phyloP scores from a whole-genome alignment of 129 eudicot species.

The Tagetes patula region DNA sequence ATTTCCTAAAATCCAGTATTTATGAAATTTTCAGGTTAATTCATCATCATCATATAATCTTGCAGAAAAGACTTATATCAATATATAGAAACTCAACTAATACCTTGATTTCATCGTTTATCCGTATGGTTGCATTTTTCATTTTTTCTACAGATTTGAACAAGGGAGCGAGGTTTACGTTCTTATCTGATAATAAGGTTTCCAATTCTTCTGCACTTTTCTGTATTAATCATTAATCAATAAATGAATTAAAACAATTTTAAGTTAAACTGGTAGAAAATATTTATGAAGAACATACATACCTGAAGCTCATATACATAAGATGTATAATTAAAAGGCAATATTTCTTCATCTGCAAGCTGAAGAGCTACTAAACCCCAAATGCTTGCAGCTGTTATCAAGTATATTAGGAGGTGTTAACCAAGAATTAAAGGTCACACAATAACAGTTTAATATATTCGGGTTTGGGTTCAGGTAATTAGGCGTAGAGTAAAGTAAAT shows the following conservation, averaged over 20 bases:
- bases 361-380: conserved; percentile 86
- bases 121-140: conserved; percentile 50
- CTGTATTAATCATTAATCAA: conserved; percentile 38
- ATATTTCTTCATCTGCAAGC: conserved; percentile 74
- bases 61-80: background rate
- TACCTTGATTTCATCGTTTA: conserved; percentile 63
- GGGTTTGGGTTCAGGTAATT: too few relatives aligned
- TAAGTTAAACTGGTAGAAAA: background rate
- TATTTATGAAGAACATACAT: conserved; percentile 16
- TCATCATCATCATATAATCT: background rate
- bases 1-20: conserved; percentile 39
- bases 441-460: background rate
- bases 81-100: background rate
- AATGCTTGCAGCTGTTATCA: conserved; percentile 68
- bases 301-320: conserved; percentile 82
- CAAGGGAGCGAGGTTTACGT: conserved; percentile 60
- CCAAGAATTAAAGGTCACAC: background rate
- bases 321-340: conserved; percentile 65
- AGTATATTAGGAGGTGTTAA: background rate
- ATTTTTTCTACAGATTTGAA: conserved; percentile 61
- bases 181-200: conserved; percentile 31
- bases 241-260: background rate
- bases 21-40: conserved; percentile 5
- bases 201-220: conserved; percentile 63
- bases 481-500: background rate